phyloP scores from a whole-genome alignment of 139 green algal genomes.

The Tetratostichococcus sp. region DNA sequence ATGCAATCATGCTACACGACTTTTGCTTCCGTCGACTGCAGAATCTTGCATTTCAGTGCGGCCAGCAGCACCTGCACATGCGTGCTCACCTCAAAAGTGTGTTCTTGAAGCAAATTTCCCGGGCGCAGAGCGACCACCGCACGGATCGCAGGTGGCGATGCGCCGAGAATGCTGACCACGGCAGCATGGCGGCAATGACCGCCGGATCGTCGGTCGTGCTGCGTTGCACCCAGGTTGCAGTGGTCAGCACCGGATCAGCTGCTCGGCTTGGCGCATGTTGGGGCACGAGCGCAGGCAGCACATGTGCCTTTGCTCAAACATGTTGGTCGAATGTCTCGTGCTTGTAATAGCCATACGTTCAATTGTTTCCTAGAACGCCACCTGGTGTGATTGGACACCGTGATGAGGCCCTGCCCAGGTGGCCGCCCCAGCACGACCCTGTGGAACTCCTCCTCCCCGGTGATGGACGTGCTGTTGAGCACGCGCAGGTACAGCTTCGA shows the following conservation, averaged over 20 bases:
- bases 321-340: too few species aligned
- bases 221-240: conserved; percentile 15
- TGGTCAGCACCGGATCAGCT: too few species aligned
- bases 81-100: conserved; percentile 49
- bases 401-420: conserved; percentile 52
- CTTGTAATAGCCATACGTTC: too few species aligned
- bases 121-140: conserved; percentile 80
- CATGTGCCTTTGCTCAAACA: too few species aligned
- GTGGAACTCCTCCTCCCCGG: conserved; percentile 23
- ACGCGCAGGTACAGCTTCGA: conserved; percentile 50
- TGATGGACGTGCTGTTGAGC: conserved; percentile 43
- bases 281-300: too few species aligned
- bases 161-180: conserved; percentile 63
- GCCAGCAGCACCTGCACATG: too few species aligned
- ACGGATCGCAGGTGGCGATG: conserved; percentile 55
- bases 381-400: conserved; percentile 76
- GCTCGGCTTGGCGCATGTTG: too few species aligned
- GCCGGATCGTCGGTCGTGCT: conserved; percentile 86
- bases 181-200: conserved; percentile 64
- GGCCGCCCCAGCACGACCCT: conserved; percentile 28
- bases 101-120: conserved; percentile 81
- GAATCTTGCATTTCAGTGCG: too few species aligned
- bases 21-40: too few species aligned
- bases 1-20: too few species aligned
- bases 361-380: too few species aligned